Base-by-base conservation (phyloP, 257 asterid species). In the Jacaranda copaia region DNA sequence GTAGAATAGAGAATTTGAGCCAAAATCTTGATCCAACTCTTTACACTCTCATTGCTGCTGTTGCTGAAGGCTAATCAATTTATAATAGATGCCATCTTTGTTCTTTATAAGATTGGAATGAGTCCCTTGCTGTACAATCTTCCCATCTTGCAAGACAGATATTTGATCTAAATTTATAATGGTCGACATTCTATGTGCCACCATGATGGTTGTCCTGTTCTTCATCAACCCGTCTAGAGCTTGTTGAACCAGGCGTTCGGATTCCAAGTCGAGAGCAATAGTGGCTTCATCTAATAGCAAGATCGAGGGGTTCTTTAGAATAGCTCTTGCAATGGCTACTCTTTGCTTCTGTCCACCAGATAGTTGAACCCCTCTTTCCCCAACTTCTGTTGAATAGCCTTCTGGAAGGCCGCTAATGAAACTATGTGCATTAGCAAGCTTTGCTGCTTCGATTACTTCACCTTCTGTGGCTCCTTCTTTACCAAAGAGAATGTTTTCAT, bases 381-480 rank as follows among this genome's bases (percentile, higher is more conserved):
- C 97, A 9, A 92, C 97, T 79, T 79, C 83, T 10, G 97, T 92
- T 3, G 86, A 82, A 82, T 92, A 96, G 74, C 99, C 98, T 74
- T 96, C 95, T 0, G 99, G 99, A 14, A 96, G 96, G 48, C 83
- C 82, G 63, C 91, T 89, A 25, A 96, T 90, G 89, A 90, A 96
- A 32, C 72, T 82, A 25, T 96, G 98, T 0, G 99, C 98, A 40
- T 96, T 93, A 0, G 98, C 99, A 0, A 87, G 93, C 81, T 89
- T 93, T 40, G 99, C 96, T 8, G 99, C 93, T 73, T 96, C 96
- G 18, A 93, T 87, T 20, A 96, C 86, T 83, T 96, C 99, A 12
- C 74, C 78, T 61, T 96, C 99, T 0, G 99, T 79, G 9, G 98
- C 95, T 75, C 97, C 98, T 62, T 90, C 99, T 85, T 93, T 93